Base-by-base conservation (phyloP, 306 rosid species). In the Vigna mungo region DNA sequence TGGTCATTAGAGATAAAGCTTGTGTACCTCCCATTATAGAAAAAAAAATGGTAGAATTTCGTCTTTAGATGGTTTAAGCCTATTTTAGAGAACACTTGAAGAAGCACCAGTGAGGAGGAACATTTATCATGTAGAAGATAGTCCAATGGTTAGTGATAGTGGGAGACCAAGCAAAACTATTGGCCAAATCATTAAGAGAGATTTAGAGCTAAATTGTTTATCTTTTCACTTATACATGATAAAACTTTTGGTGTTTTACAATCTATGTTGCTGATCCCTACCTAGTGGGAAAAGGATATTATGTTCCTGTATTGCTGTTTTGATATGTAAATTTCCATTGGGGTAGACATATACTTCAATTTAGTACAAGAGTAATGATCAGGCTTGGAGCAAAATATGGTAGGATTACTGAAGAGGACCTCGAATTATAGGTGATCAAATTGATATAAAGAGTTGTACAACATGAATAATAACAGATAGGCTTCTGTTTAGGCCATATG, bases 271-370 rank as follows among this genome's bases (percentile, higher is more conserved):
- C 25, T 34, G 21, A 61, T 5, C 44, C 67, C 44, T 61, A 61
- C 21, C 21, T 32, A 61, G 44, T 30, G 20, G 44, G 44, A 32
- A 32, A 61, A 30, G 18, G 18, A 37, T 14, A 61, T 6, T 12
- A 15, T 17, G 27, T 36, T n/a, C 46, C 46, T 34, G 69, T 41
- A 51, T 76, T 76, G 64, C 34, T 78, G 30, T 34, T 78, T 78
- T 58, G 52, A 14, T 44, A 14, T 18, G 17, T 62, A 14, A 9
- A 62, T 51, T 41, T 78, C 25, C 63, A 47, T 46, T 32, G 13
- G 14, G 21, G 58, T 59, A n/a, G 21, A 63, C 21, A 21, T 69
- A 56, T 23, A 21, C 52, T 58, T 70, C 30, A 43, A 48, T 61
- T 70, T 21, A 15, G 21, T 70, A 16, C 60, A 15, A 20, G 39